Base-by-base conservation (phyloP, 2,329 filamentous ascomycete species). In the Sarocladium kiliense region DNA sequence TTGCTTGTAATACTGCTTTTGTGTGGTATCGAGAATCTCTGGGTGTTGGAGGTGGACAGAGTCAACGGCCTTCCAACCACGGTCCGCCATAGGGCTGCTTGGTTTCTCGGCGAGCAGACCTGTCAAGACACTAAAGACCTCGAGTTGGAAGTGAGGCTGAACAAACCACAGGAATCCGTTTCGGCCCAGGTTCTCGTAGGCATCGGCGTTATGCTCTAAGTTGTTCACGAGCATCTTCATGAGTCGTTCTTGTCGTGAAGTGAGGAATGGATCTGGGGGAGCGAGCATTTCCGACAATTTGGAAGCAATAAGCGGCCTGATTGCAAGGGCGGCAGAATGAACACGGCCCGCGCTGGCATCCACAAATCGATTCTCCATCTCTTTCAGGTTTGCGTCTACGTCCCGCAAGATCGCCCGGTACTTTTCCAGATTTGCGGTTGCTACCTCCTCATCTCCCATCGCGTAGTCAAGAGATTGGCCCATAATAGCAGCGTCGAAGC, bases 151-250 rank as follows among this genome's bases (percentile, higher is more conserved):
- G 61, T 82, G 76, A 23, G 71, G 67, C 57, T 75, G 74, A 63
- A 76, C 70, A 59, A 78, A 82, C 81, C 81, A 85, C 11, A 78
- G 61, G 62, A 82, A 84, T 1, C 77, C 77, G 0, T 69, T 71
- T 23, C 73, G 68, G 18, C 68, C 66, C 59, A 76, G 68, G 2
- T 71, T 63, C 25, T 71, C 64, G 59, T 79, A 79, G 12, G 76
- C 67, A 9, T 68, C 67, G 10, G 76, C 64, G 54, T 75, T 75
- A 58, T 79, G 73, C 60, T 81, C 77, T 18, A 75, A 70, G 26
- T 74, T 69, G 41, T 74, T 71, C 21, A 84, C 61, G 1, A 80
- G 72, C 14, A 83, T 68, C 61, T 78, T 78, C 70, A 84, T 84
- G 7, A 82, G 66, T 54, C 80, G 79, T 62, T 84, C 80, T 45